Conservation (phyloP, 768 basidiomycete species). For the Calvatia gigantea region DNA sequence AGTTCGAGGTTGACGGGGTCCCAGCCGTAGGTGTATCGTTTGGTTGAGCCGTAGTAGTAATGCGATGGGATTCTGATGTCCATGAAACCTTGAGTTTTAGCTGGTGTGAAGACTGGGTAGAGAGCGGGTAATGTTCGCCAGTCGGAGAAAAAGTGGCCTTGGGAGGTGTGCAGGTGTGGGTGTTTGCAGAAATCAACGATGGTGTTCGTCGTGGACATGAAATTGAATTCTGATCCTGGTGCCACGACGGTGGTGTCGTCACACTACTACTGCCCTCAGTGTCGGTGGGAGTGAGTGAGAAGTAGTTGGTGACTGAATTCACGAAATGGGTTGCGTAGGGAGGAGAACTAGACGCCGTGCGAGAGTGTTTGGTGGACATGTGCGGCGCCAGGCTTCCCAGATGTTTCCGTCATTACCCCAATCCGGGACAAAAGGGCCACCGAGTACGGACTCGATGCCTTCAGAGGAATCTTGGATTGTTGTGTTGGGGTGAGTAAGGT, state of each 20-base stretch:
- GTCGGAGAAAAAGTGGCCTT: slow-evolving; percentile 97
- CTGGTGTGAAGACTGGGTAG: slow-evolving; percentile 95
- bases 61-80: slow-evolving; percentile 96
- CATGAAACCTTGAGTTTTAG: slow-evolving; percentile 77
- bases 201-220: slow-evolving; percentile 58
- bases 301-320: slow-evolving; percentile 23
- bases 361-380: slow-evolving; percentile 73
- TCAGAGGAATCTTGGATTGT: slow-evolving; percentile 48
- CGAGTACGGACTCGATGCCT: slow-evolving; percentile 57
- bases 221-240: slow-evolving; percentile 57
- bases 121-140: slow-evolving; percentile 85
- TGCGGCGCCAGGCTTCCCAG: slow-evolving; percentile 95
- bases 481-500: slow-evolving; percentile 66
- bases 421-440: slow-evolving; percentile 68
- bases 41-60: slow-evolving; percentile 87
- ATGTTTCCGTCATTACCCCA: slow-evolving; percentile 84
- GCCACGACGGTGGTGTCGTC: not conserved
- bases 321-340: slow-evolving; percentile 55
- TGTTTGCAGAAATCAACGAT: slow-evolving; percentile 73
- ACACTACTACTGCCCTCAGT: no score
- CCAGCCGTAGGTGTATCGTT: slow-evolving; percentile 88
- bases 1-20: slow-evolving; percentile 71
- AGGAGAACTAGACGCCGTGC: slow-evolving; percentile 83
- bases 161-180: slow-evolving; percentile 81
- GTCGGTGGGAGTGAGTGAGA: slow-evolving; percentile 19